Base-by-base conservation (phyloP, 148 eudicot species). In the Cornus controversa region DNA sequence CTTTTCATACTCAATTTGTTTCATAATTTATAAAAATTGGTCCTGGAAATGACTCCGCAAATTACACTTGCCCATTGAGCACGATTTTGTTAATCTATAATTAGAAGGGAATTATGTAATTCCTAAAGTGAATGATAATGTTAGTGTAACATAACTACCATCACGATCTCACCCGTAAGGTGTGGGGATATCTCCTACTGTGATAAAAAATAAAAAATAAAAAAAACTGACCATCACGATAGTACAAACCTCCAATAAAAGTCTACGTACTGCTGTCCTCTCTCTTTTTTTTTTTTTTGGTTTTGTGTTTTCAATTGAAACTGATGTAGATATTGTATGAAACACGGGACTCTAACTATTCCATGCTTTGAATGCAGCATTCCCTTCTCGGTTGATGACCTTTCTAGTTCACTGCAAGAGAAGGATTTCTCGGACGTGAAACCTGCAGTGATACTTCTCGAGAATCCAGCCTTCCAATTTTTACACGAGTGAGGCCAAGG, bases 401-500 rank as follows among this genome's bases (percentile, higher is more conserved):
- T 96, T 64, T 90, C 97, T 7, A 84, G 77, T 67, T 84, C 99
- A 53, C 83, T 93, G 77, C 87, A 89, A 80, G 89, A 83, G 58
- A 93, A 93, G 84, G 97, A 93, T 37, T 89, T 93, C 77, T 47
- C 85, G n/a, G 97, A 93, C 47, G 93, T 93, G 72, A 89, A 87
- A 83, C 90, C 97, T 4, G 97, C 93, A 6, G 75, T 78, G 34
- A 91, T 88, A 76, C 98, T 96, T 80, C 87, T 89, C 16, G 94
- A 91, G 85, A 91, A 93, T 83, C 91, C 90, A n/a, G 92, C 91
- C 90, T 96, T 96, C 83, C 96, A 86, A 58, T 96, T 96, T 88
- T 88, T 96, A 86, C 93, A 90, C 31, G 94, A 88, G 72, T 92
- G 87, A 90, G 81, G 90, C 80, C 71, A 26, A 45, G 78, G 82